Evolutionary conservation across 192 early-diverging fungal genomes (phyloP), one percentile per base, ranked within the genome.

Genomic region (Phlyctochytrium arcticum): DNA sequence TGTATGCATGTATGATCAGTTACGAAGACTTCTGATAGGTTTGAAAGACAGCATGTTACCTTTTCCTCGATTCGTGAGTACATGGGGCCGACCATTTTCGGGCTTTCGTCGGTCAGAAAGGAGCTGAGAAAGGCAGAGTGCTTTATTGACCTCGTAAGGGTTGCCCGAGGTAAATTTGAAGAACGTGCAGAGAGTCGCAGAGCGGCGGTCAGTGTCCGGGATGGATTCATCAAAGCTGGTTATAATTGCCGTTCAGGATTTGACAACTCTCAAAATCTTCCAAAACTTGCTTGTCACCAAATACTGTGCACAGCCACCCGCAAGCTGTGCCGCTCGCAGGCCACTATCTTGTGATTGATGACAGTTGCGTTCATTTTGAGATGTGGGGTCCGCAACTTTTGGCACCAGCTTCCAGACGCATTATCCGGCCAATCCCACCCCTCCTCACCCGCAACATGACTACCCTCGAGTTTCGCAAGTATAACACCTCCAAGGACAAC

Each of bases 31-130:
- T 33, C 56, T 17, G n/a, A 10, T 26, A 26, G 26, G 23, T 17
- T 30, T 12, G 12, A 53, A 12, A 21, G 50, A 21, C 15, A 21
- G 50, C 1, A 12, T 53, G 15, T 19, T 19, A 57, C 56, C 66
- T 68, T 68, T n/a, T 47, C 29, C 36, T 68, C 47, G 6, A 68
- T 68, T 24, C 57, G 21, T 6, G 44, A 29, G 30, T 57, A 48
- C 9, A 68, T 34, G 0, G 66, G 66, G 32, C 66, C 66, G 30
- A 54, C 26, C 64, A 57, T 66, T 56, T 36, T 39, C 36, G 39
- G 39, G 39, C 15, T 44, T 19, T 44, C 39, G 39, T 10, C 10
- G 21, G 12, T 53, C 50, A 26, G 2, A 53, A 53, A 53, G 24
- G 50, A 53, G 50, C 24, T 53, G 0, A 53, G 50, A 30, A 53